phyloP scores from a whole-genome alignment of 352 stramenopile genomes.

The Saprolegnia parasitica region DNA sequence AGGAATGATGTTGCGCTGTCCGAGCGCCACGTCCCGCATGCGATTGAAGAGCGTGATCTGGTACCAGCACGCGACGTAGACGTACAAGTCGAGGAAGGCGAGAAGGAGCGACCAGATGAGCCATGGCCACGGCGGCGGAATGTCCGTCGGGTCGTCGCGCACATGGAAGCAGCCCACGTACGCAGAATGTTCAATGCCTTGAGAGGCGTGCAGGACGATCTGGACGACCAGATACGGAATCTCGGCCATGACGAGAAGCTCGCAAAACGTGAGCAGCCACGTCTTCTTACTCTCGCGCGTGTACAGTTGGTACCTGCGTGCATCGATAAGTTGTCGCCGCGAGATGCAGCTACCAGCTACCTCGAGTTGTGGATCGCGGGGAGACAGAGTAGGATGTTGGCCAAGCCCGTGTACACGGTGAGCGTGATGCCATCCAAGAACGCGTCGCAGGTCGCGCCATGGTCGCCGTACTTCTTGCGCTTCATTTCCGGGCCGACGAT shows the following conservation, averaged over 20 bases:
- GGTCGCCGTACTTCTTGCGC: constrained; percentile 35
- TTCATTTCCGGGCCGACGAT: constrained; percentile 43
- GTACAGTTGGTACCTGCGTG: constrained; percentile 22
- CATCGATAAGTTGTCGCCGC: constrained; percentile 28
- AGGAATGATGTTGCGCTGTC: constrained; percentile 36
- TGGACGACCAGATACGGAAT: constrained; percentile 64
- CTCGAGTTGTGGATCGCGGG: constrained; percentile 57
- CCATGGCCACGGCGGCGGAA: constrained; percentile 27
- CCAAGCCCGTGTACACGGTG: constrained; percentile 54
- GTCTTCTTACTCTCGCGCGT: constrained; percentile 40
- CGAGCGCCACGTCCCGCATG: constrained; percentile 73
- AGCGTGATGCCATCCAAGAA: constrained; percentile 47
- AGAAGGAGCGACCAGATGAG: constrained; percentile 49
- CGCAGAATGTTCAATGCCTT: not conserved
- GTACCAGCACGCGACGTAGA: constrained; percentile 63
- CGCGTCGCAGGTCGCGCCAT: constrained; percentile 45
- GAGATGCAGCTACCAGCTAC: constrained; percentile 38
- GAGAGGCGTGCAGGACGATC: constrained; percentile 47
- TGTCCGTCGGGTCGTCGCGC: constrained; percentile 41
- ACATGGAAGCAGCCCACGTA: constrained; percentile 36
- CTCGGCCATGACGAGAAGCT: constrained; percentile 70
- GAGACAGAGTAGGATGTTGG: constrained; percentile 61
- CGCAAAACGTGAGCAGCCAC: constrained; percentile 63
- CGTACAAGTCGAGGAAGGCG: constrained; percentile 45
- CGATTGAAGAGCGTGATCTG: constrained; percentile 78